These are phyloP conservation scores for Uronychia binucleata DNA, from an alignment of 73 alveolate genomes.

Conservation along the genomic window DNA sequence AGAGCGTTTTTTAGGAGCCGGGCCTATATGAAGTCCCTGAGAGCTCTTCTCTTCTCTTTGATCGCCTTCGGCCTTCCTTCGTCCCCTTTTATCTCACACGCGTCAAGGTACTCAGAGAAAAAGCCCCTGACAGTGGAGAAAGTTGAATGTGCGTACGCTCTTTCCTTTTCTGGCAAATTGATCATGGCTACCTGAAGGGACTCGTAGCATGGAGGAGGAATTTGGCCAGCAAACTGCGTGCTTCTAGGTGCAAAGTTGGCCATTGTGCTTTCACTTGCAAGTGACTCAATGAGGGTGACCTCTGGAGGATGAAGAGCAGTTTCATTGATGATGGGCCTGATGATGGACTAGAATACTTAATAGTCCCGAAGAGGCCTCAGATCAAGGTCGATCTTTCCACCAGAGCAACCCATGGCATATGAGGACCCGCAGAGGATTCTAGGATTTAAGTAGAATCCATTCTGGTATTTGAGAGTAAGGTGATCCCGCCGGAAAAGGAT, in stretches of 20 bases:
- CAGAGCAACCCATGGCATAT: background rate
- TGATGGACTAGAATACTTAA: background rate
- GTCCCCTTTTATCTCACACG: slow-evolving; percentile 7
- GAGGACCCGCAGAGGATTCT: slow-evolving; percentile 14
- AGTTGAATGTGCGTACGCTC: slow-evolving; percentile 24
- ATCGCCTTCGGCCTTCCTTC: background rate
- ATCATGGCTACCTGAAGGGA: slow-evolving; percentile 35
- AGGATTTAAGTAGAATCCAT: slow-evolving; percentile 9
- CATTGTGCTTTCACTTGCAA: slow-evolving; percentile 1
- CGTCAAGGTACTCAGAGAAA: slow-evolving; percentile 44
- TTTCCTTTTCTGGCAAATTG: slow-evolving; percentile 23
- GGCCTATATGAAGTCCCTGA: slow-evolving; percentile 26
- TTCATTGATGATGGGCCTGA: slow-evolving; percentile 41
- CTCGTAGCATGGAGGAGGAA: slow-evolving; percentile 12
- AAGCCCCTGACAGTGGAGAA: slow-evolving; percentile 26
- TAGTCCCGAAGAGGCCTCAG: background rate
- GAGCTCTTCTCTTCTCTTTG: slow-evolving; percentile 12
- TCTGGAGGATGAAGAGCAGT: slow-evolving; percentile 46
- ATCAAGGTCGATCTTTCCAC: background rate
- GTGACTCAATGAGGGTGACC: background rate
- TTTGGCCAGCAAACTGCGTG: slow-evolving; percentile 50
- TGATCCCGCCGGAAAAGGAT: slow-evolving; percentile 40
- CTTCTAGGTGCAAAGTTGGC: slow-evolving; percentile 1
- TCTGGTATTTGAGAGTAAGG: slow-evolving; percentile 1
- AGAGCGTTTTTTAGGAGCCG: slow-evolving; percentile 36